These are phyloP conservation scores for Kodamaea suecica DNA, from an alignment of 1,139 yeast species.

Conservation along the genomic window DNA sequence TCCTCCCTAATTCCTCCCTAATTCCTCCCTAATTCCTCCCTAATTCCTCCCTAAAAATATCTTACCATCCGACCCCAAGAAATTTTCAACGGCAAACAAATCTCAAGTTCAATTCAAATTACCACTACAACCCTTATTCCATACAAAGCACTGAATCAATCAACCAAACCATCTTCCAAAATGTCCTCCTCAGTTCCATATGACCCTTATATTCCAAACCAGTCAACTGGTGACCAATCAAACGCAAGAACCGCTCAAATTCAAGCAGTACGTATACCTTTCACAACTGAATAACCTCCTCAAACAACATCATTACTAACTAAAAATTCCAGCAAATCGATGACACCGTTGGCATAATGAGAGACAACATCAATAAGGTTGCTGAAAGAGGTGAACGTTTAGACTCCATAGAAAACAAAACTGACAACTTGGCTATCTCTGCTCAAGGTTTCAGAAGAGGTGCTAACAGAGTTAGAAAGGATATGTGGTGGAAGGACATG, in stretches of 20 bases:
- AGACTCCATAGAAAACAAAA: slow-evolving; percentile 89
- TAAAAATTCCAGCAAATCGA: slow-evolving; percentile 73
- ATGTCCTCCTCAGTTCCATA: slow-evolving; percentile 87
- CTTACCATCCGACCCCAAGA: too few relatives aligned
- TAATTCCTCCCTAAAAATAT: too few relatives aligned
- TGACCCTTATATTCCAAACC: slow-evolving; percentile 83
- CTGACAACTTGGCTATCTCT: slow-evolving; percentile 86
- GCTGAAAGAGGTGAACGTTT: slow-evolving; percentile 94
- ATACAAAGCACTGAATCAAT: background rate
- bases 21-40: too few relatives aligned
- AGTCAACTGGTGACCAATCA: slow-evolving; percentile 50
- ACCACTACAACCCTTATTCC: background rate
- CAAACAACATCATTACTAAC: too few relatives aligned
- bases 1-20: too few relatives aligned
- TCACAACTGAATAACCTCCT: too few relatives aligned
- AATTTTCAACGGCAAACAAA: too few relatives aligned
- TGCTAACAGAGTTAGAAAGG: slow-evolving; percentile 95
- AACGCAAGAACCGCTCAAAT: slow-evolving; percentile 76
- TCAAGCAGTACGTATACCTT: slow-evolving; percentile 70
- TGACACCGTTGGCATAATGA: slow-evolving; percentile 96
- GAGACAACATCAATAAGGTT: slow-evolving; percentile 94
- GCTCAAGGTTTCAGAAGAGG: slow-evolving; percentile 97
- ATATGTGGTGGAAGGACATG: slow-evolving; percentile 99
- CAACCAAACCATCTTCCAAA: slow-evolving; percentile 1
- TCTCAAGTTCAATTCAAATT: background rate